Evolutionary conservation across 331 rosid genomes (phyloP).

Genomic region (Phaseolus coccineus): DNA sequence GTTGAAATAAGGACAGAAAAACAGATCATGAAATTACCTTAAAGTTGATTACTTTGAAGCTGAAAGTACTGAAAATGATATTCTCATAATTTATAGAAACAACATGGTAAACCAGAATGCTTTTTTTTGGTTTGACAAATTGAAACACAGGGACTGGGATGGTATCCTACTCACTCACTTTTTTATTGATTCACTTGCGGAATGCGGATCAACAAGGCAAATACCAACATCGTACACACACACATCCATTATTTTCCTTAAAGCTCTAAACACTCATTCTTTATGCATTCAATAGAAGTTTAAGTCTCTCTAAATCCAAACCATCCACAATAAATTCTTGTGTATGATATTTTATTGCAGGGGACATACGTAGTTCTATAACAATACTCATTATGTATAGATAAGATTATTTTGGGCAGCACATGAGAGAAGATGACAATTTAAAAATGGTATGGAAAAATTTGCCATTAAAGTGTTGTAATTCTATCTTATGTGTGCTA

Average conservation of each 20-base stretch:
- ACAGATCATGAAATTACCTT: constrained; percentile 39
- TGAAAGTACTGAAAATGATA: no score
- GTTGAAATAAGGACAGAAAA: constrained; percentile 38
- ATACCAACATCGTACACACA: neutral
- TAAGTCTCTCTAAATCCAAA: neutral
- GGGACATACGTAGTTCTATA: neutral
- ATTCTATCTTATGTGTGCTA: neutral
- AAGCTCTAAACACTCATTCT: neutral
- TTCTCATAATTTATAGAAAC: neutral
- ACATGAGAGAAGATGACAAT: constrained; percentile 32
- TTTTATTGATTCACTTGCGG: neutral
- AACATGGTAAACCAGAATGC: no score
- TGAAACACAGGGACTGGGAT: neutral
- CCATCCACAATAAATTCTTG: no score
- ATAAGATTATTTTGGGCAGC: neutral
- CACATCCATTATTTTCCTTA: neutral
- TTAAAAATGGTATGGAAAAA: neutral
- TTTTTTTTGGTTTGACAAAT: neutral
- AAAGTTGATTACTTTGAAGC: constrained; percentile 19
- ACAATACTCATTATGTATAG: neutral
- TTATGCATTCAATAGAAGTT: neutral
- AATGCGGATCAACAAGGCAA: neutral
- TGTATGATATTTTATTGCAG: no score
- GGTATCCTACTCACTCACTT: neutral
- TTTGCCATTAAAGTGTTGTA: neutral